Conservation (phyloP, 805 yeast genomes). For the Cyberlindnera sargentensis region DNA sequence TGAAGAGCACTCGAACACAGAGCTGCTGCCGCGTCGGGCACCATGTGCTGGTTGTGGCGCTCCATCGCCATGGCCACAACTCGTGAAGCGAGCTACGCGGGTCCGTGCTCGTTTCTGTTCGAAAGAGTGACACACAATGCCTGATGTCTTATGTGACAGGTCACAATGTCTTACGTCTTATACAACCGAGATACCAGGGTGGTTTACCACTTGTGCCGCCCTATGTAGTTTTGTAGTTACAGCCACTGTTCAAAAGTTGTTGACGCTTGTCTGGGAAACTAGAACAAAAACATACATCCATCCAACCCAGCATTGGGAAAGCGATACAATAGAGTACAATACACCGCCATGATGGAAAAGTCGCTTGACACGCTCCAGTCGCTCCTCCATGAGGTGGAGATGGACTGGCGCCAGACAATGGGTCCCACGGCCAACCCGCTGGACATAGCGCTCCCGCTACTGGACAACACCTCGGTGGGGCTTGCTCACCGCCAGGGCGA, state of each 20-base stretch:
- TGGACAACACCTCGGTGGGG: slow-evolving; percentile 90
- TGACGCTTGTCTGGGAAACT: no score
- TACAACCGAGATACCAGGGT: no score
- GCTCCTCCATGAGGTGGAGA: slow-evolving; percentile 26
- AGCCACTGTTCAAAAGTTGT: no score
- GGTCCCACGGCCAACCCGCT: slow-evolving; percentile 66
- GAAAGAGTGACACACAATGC: neutral
- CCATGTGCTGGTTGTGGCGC: slow-evolving; percentile 5
- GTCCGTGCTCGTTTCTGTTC: slow-evolving; percentile 1
- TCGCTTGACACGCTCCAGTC: slow-evolving; percentile 16
- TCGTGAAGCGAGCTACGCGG: slow-evolving; percentile 7
- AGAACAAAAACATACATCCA: neutral
- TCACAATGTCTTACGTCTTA: no score
- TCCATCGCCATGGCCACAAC: slow-evolving; percentile 2
- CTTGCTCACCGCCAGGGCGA: slow-evolving; percentile 66
- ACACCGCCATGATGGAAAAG: slow-evolving; percentile 7
- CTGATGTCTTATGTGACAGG: no score
- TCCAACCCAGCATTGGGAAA: neutral
- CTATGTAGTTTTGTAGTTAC: no score
- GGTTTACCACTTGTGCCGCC: no score
- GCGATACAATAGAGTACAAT: neutral
- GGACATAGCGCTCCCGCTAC: slow-evolving; percentile 73
- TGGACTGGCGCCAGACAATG: slow-evolving; percentile 44
- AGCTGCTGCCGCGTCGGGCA: slow-evolving; percentile 8
- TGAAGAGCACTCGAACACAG: neutral